Base-by-base conservation (phyloP, 2,329 filamentous ascomycete species). In the Chaetomium strumarium region DNA sequence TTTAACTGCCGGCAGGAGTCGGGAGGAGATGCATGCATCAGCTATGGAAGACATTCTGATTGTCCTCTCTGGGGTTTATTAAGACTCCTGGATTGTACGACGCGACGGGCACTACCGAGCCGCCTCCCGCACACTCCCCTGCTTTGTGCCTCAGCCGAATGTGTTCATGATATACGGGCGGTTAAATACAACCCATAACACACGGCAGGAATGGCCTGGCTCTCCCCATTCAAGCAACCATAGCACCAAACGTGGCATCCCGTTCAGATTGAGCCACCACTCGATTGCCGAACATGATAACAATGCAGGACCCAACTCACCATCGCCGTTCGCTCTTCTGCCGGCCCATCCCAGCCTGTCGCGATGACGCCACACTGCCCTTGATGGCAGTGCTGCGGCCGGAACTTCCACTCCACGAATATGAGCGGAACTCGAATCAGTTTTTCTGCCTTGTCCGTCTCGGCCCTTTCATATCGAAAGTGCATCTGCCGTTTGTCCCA, bases 171-270 rank as follows among this genome's bases (percentile, higher is more conserved):
- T 49, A 54, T 49, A 34, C 30, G 17, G 4, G 46, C 53, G 50
- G 56, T 48, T 60, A 58, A 60, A 57, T 58, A 38, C 14, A 19
- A 11, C 11, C 16, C 24, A 20, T 17, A 14, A 30, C 40, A 38
- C 19, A 29, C 37, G 33, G n/a, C n/a, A n/a, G 37, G 42, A 42
- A 52, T 12, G 33, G 13, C n/a, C 24, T 37, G 14, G 19, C 29
- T 45, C 39, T 46, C 44, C 7, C 24, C 24, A 24, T 24, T 24
- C n/a, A n/a, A 24, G 24, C 24, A 24, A 24, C 24, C 24, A n/a
- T n/a, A 36, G 11, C 12, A 36, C 7, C 34, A 14, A 36, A 36
- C 6, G 5, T 9, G 13, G 34, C 34, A 14, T 14, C 7, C 12
- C 34, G 5, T 13, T 13, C 34, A 16, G 14, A 13, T n/a, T 8